A percentile compares a stretch with the other conserved stretches of the same genome.
Evolutionary conservation across 2,329 filamentous ascomycete genomes (phyloP).

Genomic region (Laburnicola sp.): DNA sequence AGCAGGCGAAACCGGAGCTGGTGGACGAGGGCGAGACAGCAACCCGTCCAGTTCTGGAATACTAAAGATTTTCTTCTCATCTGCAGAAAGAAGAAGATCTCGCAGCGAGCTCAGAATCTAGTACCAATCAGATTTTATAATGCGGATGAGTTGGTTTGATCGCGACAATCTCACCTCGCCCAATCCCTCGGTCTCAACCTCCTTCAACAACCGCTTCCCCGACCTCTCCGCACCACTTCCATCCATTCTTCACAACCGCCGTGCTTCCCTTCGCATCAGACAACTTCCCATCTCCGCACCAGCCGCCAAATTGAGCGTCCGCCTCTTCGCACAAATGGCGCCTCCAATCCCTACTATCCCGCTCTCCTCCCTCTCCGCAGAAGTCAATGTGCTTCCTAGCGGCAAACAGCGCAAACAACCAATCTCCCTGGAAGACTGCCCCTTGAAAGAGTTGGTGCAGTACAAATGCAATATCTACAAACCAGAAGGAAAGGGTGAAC

Average conservation of each 20-base stretch:
- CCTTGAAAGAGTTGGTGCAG: constrained; percentile 63
- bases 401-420: constrained; percentile 58
- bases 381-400: constrained; percentile 56
- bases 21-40: constrained; percentile 16
- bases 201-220: constrained; percentile 56
- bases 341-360: constrained; percentile 59
- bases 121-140: background rate
- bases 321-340: constrained; percentile 52
- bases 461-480: constrained; percentile 62
- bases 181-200: constrained; percentile 39
- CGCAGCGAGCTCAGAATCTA: constrained; percentile 49
- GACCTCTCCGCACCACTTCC: constrained; percentile 48
- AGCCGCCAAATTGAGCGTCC: constrained; percentile 18
- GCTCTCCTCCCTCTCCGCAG: constrained; percentile 54
- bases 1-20: constrained; percentile 9
- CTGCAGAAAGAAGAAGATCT: constrained; percentile 22
- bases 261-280: constrained; percentile 5
- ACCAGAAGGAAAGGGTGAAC: constrained; percentile 36
- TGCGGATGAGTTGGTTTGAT: background rate
- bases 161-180: constrained; percentile 23
- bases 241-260: constrained; percentile 20
- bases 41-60: constrained; percentile 53
- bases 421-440: constrained; percentile 58
- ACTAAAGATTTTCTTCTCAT: constrained; percentile 39
- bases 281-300: too few species aligned